Base-by-base conservation (phyloP, 352 stramenopile genomes). In the Phytopythium mirpurense region DNA sequence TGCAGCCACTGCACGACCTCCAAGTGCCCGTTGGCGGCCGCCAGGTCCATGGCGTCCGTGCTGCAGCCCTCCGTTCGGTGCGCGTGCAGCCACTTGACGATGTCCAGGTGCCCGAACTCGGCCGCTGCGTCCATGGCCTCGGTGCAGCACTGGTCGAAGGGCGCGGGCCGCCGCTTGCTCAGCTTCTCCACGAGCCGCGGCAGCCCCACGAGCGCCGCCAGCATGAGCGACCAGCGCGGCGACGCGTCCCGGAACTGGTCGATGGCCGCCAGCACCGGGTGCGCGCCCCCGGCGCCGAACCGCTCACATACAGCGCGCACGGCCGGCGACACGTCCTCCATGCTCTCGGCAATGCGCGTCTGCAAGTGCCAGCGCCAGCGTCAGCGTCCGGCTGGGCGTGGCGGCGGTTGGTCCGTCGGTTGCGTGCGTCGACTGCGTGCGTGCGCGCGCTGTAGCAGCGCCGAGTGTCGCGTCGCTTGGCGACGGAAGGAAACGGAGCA, bases 11-110 rank as follows among this genome's bases (percentile, higher is more conserved):
- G 57, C 9, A 88, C 70, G 21, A 83, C 60, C 0, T 61, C 26
- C 19, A 85, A 38, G 45, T 88, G 74, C 11, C 77, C 77, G 50
- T 83, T 83, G 23, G 56, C 56, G 7, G 77, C 77, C 5, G 77
- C 77, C 67, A 85, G 75, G 49, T 85, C 72, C 72, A 88, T 85
- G 0, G 74, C 77, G 50, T 85, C 77, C n/a, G 69, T 85, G 24
- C 69, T 79, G 59, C 77, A 88, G 37, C 77, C 77, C 55, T 85
- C 73, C 2, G 32, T 10, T 0, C 77, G 60, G 55, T 85, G 58
- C 3, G 35, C 18, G 40, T 85, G 71, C 43, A 91, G 60, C 63
- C 76, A 86, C 27, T 75, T 54, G 29, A 91, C 71, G 4, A 91
- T 62, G 1, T 73, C 41, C 10, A 85, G 45, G 52, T 88, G 77